Base-by-base conservation (phyloP, 129 eudicot species). In the Centrapalus pauciflorus region DNA sequence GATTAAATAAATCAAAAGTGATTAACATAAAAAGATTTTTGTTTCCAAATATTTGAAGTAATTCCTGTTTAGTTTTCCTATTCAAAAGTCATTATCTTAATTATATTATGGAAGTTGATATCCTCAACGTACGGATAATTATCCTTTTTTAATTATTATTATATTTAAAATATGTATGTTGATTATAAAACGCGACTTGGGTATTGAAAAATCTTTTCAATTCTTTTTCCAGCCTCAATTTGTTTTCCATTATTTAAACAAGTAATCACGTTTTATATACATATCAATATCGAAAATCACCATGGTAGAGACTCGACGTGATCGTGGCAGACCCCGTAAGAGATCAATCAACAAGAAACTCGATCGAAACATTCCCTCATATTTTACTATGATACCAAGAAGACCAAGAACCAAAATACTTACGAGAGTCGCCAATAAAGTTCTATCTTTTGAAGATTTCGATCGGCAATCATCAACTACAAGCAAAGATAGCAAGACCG, bases 261-360 rank as follows among this genome's bases (percentile, higher is more conserved):
- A n/a, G 1, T 48, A 4, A 5, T 46, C 19, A 16, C 25, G 1
- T 3, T 48, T 17, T 48, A 6, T 48, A 48, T 1, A 17, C 2
- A 1, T 16, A 6, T 38, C 14, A 11, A 55, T 32, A 3, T 26
- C 33, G 11, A 38, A 11, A 5, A 37, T 64, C 24, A 55, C 2
- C 21, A 73, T 73, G 77, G 4, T 8, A 2, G 43, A 52, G 23
- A 48, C 12, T 38, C 43, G 41, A 38, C 65, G 66, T 19, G 33
- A 27, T 0, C 49, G 71, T 9, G 77, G 71, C 2, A 73, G 77
- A 12, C 71, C 77, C 2, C 65, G 71, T 20, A 73, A 73, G 23
- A 73, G 0, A 38, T 35, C 71, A 0, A 29, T 51, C 33, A 12
- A 63, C 7, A 11, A 59, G 1, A 16, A 45, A n/a, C 25, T 35